These are phyloP conservation scores for Trichocladium uniseriatum DNA, from an alignment of 495 filamentous ascomycete species.

Conservation along the genomic window DNA sequence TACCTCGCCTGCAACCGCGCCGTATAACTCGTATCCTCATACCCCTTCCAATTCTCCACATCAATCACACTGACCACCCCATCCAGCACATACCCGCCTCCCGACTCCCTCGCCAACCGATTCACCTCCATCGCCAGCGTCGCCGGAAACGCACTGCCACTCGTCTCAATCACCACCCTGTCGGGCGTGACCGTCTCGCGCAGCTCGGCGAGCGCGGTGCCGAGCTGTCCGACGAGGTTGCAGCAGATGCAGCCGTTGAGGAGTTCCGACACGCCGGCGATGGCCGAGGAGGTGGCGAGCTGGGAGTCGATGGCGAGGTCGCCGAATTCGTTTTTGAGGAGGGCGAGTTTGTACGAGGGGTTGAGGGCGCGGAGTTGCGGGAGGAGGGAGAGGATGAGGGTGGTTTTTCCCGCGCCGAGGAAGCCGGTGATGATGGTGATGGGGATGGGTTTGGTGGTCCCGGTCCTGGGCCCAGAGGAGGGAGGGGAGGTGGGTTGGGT, in stretches of 20 bases:
- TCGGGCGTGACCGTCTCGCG: conserved; percentile 52
- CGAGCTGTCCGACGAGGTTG: conserved; percentile 87
- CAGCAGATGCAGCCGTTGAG: conserved; percentile 98
- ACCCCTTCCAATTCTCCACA: conserved; percentile 94
- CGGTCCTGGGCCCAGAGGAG: not conserved
- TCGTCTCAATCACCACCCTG: conserved; percentile 88
- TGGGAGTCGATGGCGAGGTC: conserved; percentile 89
- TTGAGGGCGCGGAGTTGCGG: conserved; percentile 64
- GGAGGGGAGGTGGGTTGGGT: not conserved
- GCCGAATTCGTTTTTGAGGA: conserved; percentile 97
- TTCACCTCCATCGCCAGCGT: conserved; percentile 92
- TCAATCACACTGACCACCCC: conserved; percentile 90
- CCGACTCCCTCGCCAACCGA: conserved; percentile 55
- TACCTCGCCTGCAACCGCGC: conserved; percentile 80
- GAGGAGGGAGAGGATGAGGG: conserved; percentile 79
- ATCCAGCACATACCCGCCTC: conserved; percentile 63
- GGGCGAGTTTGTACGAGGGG: conserved; percentile 70
- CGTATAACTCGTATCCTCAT: conserved; percentile 83
- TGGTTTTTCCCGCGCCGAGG: conserved; percentile 89
- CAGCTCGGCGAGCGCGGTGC: conserved; percentile 67
- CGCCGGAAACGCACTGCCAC: conserved; percentile 77
- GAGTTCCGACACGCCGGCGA: conserved; percentile 83
- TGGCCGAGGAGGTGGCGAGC: conserved; percentile 67
- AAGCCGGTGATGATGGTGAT: conserved; percentile 95
- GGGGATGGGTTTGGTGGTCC: conserved; percentile 49